phyloP scores from a whole-genome alignment of 2,329 filamentous ascomycete genomes.

The Fusarium sp. region DNA sequence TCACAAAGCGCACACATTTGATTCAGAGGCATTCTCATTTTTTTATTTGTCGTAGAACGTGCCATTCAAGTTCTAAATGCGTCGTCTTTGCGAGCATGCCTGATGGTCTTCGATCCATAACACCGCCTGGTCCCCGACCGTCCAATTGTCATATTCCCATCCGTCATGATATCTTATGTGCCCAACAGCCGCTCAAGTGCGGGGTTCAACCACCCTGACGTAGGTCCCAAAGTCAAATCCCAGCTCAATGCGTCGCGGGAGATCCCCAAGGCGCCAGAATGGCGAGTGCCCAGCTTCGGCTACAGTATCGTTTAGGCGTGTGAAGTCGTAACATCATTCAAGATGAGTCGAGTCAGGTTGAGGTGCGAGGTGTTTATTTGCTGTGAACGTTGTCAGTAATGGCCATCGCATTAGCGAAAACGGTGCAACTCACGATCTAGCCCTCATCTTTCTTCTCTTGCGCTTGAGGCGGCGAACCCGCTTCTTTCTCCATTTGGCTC shows the following conservation, averaged over 20 bases:
- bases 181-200: constrained; percentile 50
- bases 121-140: constrained; percentile 53
- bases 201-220: constrained; percentile 50
- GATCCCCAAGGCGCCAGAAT: constrained; percentile 36
- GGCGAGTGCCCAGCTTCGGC: constrained; percentile 48
- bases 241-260: constrained; percentile 42
- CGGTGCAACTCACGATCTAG: constrained; percentile 83
- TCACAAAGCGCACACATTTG: constrained; percentile 20
- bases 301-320: constrained; percentile 50
- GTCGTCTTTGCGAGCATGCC: constrained; percentile 48
- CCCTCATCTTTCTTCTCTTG: constrained; percentile 99
- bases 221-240: constrained; percentile 51
- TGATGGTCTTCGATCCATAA: constrained; percentile 51
- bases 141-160: constrained; percentile 52
- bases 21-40: constrained; percentile 43
- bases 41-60: constrained; percentile 50
- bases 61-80: constrained; percentile 45
- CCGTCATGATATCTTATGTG: constrained; percentile 52
- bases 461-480: constrained; percentile 98
- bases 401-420: constrained; percentile 14
- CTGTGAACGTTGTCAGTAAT: constrained; percentile 60
- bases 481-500: constrained; percentile 99
- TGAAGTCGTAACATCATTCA: constrained; percentile 57
- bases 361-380: constrained; percentile 77
- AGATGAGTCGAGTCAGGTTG: constrained; percentile 69